These are phyloP conservation scores for Gremmenia infestans DNA, from an alignment of 2,329 filamentous ascomycete species.

Conservation along the genomic window DNA sequence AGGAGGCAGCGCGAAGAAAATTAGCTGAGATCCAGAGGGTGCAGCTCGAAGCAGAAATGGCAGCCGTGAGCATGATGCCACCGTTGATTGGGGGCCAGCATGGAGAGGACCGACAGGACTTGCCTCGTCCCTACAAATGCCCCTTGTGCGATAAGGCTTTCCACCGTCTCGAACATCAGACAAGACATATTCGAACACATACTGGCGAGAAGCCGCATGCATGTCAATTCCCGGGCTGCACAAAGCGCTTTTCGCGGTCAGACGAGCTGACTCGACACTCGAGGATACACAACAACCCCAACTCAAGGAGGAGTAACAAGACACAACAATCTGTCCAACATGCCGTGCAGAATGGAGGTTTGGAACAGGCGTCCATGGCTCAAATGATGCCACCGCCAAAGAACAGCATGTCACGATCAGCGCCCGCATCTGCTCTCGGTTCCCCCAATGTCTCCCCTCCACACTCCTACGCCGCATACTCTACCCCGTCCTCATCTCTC, in stretches of 20 bases:
- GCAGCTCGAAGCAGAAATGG: conserved; percentile 43
- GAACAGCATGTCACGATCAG: conserved; percentile 79
- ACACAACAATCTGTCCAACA: conserved; percentile 45
- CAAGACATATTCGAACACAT: conserved; percentile 85
- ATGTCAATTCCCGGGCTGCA: conserved; percentile 92
- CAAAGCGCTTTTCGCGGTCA: conserved; percentile 93
- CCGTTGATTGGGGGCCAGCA: conserved; percentile 31
- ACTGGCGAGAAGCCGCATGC: conserved; percentile 98
- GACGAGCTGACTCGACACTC: conserved; percentile 96
- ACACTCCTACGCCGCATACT: conserved; percentile 77
- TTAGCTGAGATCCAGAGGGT: conserved; percentile 26
- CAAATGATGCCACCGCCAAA: conserved; percentile 78
- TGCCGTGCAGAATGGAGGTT: conserved; percentile 42
- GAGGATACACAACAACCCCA: conserved; percentile 98
- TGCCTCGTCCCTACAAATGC: conserved; percentile 96
- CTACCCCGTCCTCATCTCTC: conserved; percentile 40
- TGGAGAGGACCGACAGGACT: conserved; percentile 49
- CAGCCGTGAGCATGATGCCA: conserved; percentile 39
- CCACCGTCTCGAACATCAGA: conserved; percentile 94
- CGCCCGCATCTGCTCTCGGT: conserved; percentile 76
- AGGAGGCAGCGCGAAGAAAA: conserved; percentile 28
- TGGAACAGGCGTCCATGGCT: conserved; percentile 47
- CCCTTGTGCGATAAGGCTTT: conserved; percentile 98
- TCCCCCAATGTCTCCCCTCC: conserved; percentile 97
- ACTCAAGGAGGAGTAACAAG: conserved; percentile 91